A percentile compares a stretch with the other conserved stretches of the same genome.
phyloP scores from a whole-genome alignment of 202 grass and related monocot species.

The Carex arenaria region DNA sequence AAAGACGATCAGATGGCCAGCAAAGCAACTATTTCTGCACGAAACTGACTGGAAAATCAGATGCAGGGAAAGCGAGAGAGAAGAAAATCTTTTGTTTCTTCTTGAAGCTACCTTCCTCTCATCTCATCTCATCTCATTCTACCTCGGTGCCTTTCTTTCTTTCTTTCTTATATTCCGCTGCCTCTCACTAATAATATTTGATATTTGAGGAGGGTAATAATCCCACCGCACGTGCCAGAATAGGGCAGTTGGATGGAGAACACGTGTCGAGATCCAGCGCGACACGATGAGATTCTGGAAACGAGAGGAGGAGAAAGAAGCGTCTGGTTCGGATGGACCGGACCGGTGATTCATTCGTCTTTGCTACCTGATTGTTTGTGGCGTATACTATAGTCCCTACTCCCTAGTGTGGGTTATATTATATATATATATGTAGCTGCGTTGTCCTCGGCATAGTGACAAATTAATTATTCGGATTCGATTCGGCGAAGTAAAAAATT shows the following conservation, averaged over 20 bases:
- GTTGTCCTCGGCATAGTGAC: too few relatives aligned
- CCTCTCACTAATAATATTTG: too few relatives aligned
- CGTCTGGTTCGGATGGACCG: not conserved
- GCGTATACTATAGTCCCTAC: not conserved
- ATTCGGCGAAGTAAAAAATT: too few relatives aligned
- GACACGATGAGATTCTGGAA: constrained; percentile 13
- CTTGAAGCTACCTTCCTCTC: constrained; percentile 31
- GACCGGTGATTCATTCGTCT: not conserved
- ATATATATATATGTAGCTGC: not conserved
- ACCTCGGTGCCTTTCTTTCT: not conserved
- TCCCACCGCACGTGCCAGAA: constrained; percentile 23
- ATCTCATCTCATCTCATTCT: too few relatives aligned
- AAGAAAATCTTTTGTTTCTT: constrained; percentile 27
- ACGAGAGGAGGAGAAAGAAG: constrained; percentile 30
- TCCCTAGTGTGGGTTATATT: not conserved
- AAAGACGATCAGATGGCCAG: not conserved
- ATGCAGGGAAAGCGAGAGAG: constrained; percentile 17
- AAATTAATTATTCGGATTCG: too few relatives aligned
- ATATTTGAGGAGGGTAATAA: constrained; percentile 26
- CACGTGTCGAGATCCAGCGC: constrained; percentile 10
- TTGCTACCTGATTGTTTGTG: not conserved
- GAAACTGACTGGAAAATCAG: not conserved
- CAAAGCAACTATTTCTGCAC: not conserved
- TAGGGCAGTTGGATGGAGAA: constrained; percentile 9
- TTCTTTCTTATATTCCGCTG: constrained; percentile 14